Evolutionary conservation across 1,284 basidiomycete species (phyloP).

Genomic region (Cystobasidiaceae sp.): DNA sequence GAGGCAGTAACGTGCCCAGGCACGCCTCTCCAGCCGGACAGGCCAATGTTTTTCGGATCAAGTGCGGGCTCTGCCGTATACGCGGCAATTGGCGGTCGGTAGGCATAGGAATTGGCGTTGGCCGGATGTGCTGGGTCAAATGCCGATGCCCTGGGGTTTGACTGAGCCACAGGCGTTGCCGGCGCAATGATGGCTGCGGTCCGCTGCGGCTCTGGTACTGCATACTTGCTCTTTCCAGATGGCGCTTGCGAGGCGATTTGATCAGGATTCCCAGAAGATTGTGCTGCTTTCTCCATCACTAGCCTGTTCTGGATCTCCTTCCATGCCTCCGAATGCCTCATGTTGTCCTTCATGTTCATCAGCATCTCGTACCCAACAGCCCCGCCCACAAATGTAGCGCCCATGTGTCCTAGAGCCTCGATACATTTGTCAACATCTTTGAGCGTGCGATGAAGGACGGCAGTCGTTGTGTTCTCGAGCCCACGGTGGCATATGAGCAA

Average conservation of each 20-base stretch:
- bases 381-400: slow-evolving; percentile 15
- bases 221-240: too few relatives aligned
- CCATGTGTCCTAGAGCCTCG: slow-evolving; percentile 1
- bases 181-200: too few relatives aligned
- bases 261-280: not conserved
- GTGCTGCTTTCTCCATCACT: not conserved
- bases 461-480: not conserved
- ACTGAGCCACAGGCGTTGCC: too few relatives aligned
- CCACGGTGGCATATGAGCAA: slow-evolving; percentile 26
- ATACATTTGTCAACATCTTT: slow-evolving; percentile 21
- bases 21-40: too few relatives aligned
- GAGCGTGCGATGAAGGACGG: not conserved
- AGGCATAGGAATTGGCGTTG: too few relatives aligned
- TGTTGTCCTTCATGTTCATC: slow-evolving; percentile 6
- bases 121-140: too few relatives aligned
- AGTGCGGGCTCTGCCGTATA: too few relatives aligned
- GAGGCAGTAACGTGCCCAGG: too few relatives aligned
- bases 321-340: slow-evolving; percentile 21
- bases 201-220: too few relatives aligned
- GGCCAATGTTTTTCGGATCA: too few relatives aligned
- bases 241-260: not conserved
- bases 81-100: too few relatives aligned
- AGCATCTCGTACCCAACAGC: slow-evolving; percentile 13
- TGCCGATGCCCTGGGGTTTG: too few relatives aligned
- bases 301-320: not conserved